phyloP scores from a whole-genome alignment of 2,329 filamentous ascomycete genomes.

The Fonsecaea pugnacius region DNA sequence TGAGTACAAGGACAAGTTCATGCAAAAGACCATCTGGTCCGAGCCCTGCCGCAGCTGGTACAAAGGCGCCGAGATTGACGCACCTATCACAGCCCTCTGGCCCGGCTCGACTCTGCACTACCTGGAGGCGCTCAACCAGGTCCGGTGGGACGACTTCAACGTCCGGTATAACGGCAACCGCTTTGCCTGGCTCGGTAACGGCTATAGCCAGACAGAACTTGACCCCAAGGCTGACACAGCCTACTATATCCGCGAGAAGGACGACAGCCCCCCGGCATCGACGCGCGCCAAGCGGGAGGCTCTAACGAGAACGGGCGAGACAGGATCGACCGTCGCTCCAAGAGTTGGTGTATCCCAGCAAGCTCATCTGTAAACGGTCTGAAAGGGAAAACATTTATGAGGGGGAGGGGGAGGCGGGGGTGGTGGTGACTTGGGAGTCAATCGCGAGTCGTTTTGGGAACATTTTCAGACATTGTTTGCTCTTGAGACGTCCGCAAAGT shows the following conservation, averaged over 20 bases:
- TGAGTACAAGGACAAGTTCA: constrained; percentile 23
- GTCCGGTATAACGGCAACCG: constrained; percentile 44
- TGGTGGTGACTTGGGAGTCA: no score
- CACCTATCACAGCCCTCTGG: constrained; percentile 23
- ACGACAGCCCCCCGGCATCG: background rate
- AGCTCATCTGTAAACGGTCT: no score
- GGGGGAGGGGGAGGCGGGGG: no score
- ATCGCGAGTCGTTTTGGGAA: no score
- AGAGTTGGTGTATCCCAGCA: no score
- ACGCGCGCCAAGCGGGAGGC: no score
- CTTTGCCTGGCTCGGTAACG: constrained; percentile 50
- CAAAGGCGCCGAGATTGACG: constrained; percentile 23
- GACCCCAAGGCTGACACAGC: constrained; percentile 48
- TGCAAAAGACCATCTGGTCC: constrained; percentile 26
- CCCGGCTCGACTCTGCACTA: constrained; percentile 41
- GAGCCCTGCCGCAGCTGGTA: constrained; percentile 32
- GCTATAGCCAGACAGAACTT: constrained; percentile 47
- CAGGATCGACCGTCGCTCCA: no score
- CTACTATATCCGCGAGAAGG: constrained; percentile 41
- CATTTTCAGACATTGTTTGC: no score
- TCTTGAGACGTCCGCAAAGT: no score
- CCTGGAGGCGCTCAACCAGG: constrained; percentile 41
- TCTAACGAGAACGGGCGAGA: no score
- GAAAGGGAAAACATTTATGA: no score
- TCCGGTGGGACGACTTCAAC: constrained; percentile 46